Conservation (phyloP, 1,284 basidiomycete species). For the Sanghuangporus baumii region DNA sequence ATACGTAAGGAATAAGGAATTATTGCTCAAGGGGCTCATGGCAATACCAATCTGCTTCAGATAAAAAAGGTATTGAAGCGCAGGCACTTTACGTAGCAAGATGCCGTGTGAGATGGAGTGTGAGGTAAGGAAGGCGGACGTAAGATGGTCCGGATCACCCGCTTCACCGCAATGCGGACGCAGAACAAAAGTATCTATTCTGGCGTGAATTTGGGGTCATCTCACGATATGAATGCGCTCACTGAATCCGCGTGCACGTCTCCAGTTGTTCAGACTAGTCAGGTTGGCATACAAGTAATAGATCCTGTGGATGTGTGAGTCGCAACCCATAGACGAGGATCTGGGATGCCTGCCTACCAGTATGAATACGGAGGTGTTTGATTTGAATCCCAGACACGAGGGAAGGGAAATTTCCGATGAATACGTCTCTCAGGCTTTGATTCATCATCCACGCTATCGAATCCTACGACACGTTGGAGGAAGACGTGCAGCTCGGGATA, state of each 20-base stretch:
- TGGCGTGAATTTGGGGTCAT: neutral
- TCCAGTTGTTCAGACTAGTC: constrained; percentile 92
- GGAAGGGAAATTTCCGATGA: constrained; percentile 95
- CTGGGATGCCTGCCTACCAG: constrained; percentile 49
- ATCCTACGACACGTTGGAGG: constrained; percentile 92
- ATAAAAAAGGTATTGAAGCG: constrained; percentile 91
- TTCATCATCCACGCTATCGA: constrained; percentile 98
- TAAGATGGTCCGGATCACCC: constrained; percentile 96
- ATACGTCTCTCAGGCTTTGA: constrained; percentile 90
- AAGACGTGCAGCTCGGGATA: constrained; percentile 97
- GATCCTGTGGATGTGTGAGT: constrained; percentile 48
- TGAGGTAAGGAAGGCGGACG: constrained; percentile 91
- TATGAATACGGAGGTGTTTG: constrained; percentile 95
- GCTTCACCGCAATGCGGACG: constrained; percentile 98
- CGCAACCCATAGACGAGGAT: neutral
- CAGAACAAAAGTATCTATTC: constrained; percentile 88
- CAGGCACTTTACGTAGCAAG: constrained; percentile 93
- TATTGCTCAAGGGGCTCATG: constrained; percentile 98
- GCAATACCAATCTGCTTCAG: constrained; percentile 95
- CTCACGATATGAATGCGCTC: constrained; percentile 25
- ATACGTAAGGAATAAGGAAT: constrained; percentile 94
- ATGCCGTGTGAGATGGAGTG: constrained; percentile 99
- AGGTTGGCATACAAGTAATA: constrained; percentile 99
- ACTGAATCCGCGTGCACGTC: constrained; percentile 88
- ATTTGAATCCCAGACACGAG: constrained; percentile 82